Evolutionary conservation across 2,329 filamentous ascomycete genomes (phyloP).

Genomic region (Trichoderma citrinoviride): DNA sequence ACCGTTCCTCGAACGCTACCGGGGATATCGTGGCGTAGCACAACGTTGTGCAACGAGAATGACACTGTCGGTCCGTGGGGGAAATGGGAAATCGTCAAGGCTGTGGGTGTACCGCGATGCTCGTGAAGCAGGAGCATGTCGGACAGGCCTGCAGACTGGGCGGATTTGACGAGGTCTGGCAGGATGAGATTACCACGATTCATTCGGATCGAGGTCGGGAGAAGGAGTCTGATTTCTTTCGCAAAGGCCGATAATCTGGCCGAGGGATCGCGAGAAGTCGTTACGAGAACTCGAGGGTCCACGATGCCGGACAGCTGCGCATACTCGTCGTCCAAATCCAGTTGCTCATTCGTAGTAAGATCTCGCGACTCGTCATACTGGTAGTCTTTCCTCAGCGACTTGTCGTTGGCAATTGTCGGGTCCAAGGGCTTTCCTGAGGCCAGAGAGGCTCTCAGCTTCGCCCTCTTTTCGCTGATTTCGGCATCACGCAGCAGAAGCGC

Average conservation of each 20-base stretch:
- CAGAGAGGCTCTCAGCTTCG: constrained; percentile 80
- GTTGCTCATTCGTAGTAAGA: constrained; percentile 62
- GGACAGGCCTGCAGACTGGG: constrained; percentile 73
- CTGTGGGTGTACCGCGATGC: constrained; percentile 87
- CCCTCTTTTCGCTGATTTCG: constrained; percentile 87
- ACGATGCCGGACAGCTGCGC: constrained; percentile 85
- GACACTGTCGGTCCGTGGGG: constrained; percentile 78
- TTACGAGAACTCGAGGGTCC: constrained; percentile 84
- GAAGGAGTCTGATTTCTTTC: constrained; percentile 81
- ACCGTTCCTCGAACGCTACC: constrained; percentile 84
- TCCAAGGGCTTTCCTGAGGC: constrained; percentile 87
- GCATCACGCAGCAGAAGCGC: constrained; percentile 86
- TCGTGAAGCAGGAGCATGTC: constrained; percentile 89
- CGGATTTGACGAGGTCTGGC: constrained; percentile 78
- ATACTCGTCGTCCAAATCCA: constrained; percentile 87
- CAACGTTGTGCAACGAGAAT: constrained; percentile 89
- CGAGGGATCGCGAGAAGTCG: constrained; percentile 85
- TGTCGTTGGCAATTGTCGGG: constrained; percentile 80
- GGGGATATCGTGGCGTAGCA: constrained; percentile 89
- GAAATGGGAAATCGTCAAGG: constrained; percentile 81
- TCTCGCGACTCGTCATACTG: constrained; percentile 89
- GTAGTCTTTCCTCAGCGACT: constrained; percentile 77
- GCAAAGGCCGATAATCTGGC: constrained; percentile 83
- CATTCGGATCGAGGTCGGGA: constrained; percentile 81
- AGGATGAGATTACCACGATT: constrained; percentile 91